Base-by-base conservation (phyloP, 164 flowering plant species). In the Houttuynia cordata region DNA sequence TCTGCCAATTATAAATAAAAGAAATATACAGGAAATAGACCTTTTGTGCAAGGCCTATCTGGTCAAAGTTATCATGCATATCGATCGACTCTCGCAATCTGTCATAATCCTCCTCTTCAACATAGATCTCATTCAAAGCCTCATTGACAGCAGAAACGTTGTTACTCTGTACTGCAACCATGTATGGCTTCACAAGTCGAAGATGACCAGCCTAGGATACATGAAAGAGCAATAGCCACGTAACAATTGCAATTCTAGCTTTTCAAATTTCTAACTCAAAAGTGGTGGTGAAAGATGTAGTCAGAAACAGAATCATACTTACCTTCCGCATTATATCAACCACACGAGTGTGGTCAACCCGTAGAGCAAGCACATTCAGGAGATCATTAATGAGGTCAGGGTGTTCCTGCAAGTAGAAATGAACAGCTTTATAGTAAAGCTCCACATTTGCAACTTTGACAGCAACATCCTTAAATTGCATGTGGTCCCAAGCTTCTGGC, bases 271-370 rank as follows among this genome's bases (percentile, higher is more conserved):
- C 39, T n/a, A 39, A 19, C 19, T 21, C 5, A 12, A 59, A 59
- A 59, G 14, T 7, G 18, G 14, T 7, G 17, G n/a, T 10, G 25
- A 51, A n/a, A 25, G 13, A 51, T 15, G 12, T 24, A 60, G 23
- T 30, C 18, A 53, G 22, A 37, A 21, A 20, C 85, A 86, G 83
- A 57, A 88, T 82, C 19, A 70, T 83, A 85, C 61, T 81, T 88
- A 88, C 97, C 95, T 88, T 93, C 30, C 96, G 82, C 97, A 88
- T 91, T 59, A 93, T 93, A 73, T 90, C 99, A 58, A 91, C 97
- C 17, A 86, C 96, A 56, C 87, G 87, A 10, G 91, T 80, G 56
- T 94, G 88, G 63, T 89, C 94, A 59, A 87, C 80, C 85, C 86
- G 58, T 87, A 85, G 57, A 85, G 96, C 93, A 62, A 94, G 92